Evolutionary conservation across 768 basidiomycete genomes (phyloP).

Genomic region (Phylloporus rhodoxanthus): DNA sequence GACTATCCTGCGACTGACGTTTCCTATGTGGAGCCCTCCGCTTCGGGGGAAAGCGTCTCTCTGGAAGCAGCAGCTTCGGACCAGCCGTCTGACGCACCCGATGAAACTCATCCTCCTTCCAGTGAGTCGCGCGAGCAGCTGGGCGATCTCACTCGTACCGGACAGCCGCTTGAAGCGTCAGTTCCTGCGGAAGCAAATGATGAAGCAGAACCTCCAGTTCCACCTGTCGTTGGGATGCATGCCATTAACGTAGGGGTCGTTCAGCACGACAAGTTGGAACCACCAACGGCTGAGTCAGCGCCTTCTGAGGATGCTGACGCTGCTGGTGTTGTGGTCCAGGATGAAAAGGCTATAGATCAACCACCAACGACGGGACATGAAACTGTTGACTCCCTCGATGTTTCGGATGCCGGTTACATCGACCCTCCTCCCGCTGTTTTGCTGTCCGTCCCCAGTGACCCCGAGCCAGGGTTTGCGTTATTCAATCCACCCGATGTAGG

Average conservation of each 20-base stretch:
- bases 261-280: conserved; percentile 9
- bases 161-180: conserved; percentile 5
- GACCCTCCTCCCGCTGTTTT: conserved; percentile 71
- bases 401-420: conserved; percentile 64
- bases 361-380: conserved; percentile 10
- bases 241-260: conserved; percentile 4
- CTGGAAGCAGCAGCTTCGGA: conserved; percentile 4
- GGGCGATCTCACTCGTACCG: conserved; percentile 6
- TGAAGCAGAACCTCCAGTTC: conserved; percentile 3
- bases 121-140: conserved; percentile 20
- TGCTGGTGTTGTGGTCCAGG: background rate
- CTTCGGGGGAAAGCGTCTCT: conserved; percentile 8
- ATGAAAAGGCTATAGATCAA: conserved; percentile 12
- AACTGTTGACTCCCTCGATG: conserved; percentile 45
- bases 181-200: conserved; percentile 1
- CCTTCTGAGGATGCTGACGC: conserved; percentile 6
- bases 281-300: conserved; percentile 7
- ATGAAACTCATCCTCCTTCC: conserved; percentile 2
- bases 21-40: conserved; percentile 12
- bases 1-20: conserved; percentile 16
- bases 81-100: conserved; percentile 3
- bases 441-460: conserved; percentile 38
- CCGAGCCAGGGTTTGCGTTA: conserved; percentile 40
- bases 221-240: conserved; percentile 4
- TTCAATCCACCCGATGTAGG: conserved; percentile 49